Evolutionary conservation across 352 stramenopile genomes (phyloP), one percentile per base, ranked within the genome.

Genomic region (Peronospora farinosa): DNA sequence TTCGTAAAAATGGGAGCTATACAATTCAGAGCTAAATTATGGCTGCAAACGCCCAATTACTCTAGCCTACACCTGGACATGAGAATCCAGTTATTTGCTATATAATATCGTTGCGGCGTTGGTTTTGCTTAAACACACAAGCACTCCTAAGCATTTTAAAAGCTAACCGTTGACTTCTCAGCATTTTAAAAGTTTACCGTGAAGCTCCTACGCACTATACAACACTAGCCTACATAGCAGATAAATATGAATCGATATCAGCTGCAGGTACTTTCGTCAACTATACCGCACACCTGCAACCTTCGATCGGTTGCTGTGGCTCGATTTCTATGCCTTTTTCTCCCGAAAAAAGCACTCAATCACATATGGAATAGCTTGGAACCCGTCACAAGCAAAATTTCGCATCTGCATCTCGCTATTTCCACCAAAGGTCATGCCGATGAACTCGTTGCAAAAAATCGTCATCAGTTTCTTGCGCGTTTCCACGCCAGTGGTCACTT

Each of bases 371-470:
- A 76, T 72, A 17, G 59, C 63, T 32, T 76, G 63, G 17, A 59
- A 69, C 17, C 64, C 64, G 40, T 64, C 65, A 19, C 68, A 78
- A 17, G 51, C 51, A 32, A 63, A 44, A 27, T 66, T 60, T 3
- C 66, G 63, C 33, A 42, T 51, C 5, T 58, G 66, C 3, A 49
- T 42, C 16, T 60, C 69, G 12, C 39, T 47, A 41, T 70, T 74
- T 32, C 47, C 53, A 21, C 64, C 68, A 12, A 69, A n/a, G 12
- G 71, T 60, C 55, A 81, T 70, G 31, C 39, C 30, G 32, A 80
- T 25, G 49, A 80, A 77, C 40, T 74, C 61, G 36, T 80, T 77
- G 51, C 55, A 69, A 56, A 80, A 80, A 16, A 51, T 78, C 23
- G 52, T 16, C 47, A 80, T 60, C 16, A 80, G 44, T 30, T 71